Conservation (phyloP, 805 yeast species). For the Maudiozyma bulderi region DNA sequence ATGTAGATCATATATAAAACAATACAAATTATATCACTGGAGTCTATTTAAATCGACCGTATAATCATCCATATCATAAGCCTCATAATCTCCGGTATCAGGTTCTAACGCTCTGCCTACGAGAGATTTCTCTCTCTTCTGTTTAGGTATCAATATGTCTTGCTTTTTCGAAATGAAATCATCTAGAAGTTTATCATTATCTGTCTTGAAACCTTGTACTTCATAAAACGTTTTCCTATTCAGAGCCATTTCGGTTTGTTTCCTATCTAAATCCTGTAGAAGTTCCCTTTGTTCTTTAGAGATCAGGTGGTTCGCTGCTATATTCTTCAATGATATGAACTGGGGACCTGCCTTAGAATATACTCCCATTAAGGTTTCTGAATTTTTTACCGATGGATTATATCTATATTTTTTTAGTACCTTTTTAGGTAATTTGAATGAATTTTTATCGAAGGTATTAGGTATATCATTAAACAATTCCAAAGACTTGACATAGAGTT, state of each 20-base stretch:
- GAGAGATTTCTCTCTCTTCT: neutral
- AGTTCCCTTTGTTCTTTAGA: constrained; percentile 10
- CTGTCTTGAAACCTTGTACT: constrained; percentile 9
- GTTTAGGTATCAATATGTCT: neutral
- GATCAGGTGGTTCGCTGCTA: constrained; percentile 13
- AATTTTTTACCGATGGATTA: neutral
- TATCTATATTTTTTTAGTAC: constrained; percentile 16
- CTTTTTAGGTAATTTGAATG: constrained; percentile 19
- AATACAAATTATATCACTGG: neutral
- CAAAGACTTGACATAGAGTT: constrained; percentile 25
- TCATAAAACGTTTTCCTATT: constrained; percentile 15
- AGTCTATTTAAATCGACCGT: constrained; percentile 4
- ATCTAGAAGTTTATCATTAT: neutral
- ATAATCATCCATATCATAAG: constrained; percentile 12
- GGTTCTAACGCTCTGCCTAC: neutral
- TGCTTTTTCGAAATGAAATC: neutral
- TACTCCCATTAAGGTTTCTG: too few relatives aligned
- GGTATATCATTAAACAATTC: constrained; percentile 27
- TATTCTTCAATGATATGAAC: constrained; percentile 11
- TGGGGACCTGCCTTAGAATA: constrained; percentile 6
- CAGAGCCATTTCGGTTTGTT: constrained; percentile 8
- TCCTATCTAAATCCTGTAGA: constrained; percentile 5
- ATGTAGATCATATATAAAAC: neutral
- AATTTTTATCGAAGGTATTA: constrained; percentile 10
- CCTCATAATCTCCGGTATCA: neutral